phyloP scores from a whole-genome alignment of 2,329 filamentous ascomycete species.

The Zarea fungicola region DNA sequence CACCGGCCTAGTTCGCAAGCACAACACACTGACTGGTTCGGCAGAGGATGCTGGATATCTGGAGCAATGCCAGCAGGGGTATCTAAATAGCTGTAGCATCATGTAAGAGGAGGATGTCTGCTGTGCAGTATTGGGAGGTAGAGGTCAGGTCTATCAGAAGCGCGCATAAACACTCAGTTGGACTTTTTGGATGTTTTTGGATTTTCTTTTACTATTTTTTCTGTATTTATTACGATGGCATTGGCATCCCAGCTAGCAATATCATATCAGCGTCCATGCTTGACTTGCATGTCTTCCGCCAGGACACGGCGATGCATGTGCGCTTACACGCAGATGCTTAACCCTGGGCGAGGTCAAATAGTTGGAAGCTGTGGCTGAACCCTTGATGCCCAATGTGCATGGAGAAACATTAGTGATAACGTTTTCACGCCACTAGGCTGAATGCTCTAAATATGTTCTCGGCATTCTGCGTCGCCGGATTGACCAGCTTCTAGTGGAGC shows the following conservation, averaged over 20 bases:
- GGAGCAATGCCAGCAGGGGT: conserved; percentile 55
- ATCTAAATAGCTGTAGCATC: conserved; percentile 43
- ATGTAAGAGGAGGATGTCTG: conserved; percentile 45
- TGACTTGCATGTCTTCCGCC: too few relatives aligned
- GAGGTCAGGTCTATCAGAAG: too few relatives aligned
- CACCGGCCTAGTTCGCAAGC: conserved; percentile 64
- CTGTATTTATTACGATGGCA: background rate
- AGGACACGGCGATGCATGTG: too few relatives aligned
- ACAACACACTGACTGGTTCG: conserved; percentile 50
- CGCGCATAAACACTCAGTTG: too few relatives aligned
- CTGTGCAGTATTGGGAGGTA: too few relatives aligned
- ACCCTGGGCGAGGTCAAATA: background rate
- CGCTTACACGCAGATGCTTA: too few relatives aligned
- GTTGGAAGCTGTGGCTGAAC: too few relatives aligned
- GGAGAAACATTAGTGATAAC: too few relatives aligned
- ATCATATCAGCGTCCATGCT: background rate
- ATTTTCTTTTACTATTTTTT: background rate
- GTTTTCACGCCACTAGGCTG: too few relatives aligned
- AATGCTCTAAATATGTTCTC: background rate
- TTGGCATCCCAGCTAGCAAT: background rate
- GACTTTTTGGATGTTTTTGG: too few relatives aligned
- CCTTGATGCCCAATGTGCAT: too few relatives aligned
- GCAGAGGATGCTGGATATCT: conserved; percentile 75
- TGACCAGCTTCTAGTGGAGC: conserved; percentile 5
- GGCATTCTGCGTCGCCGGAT: too few relatives aligned